Evolutionary conservation across 345 rosid species (phyloP).

Genomic region (Citrus sinensis): DVS_A1.0 CM039163.1:49742001-49742500

Average conservation of each 20-base stretch:
- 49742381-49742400: not conserved
- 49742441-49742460: not conserved
- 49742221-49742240: not conserved
- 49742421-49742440: not conserved
- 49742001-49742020: conserved; percentile 27
- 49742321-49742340: not conserved
- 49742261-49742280: too few relatives aligned
- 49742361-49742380: not conserved
- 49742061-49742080: not conserved
- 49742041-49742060: not conserved
- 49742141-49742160: not conserved
- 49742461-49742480: not conserved
- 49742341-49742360: not conserved
- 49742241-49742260: too few relatives aligned
- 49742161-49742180: not conserved
- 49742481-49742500: too few relatives aligned
- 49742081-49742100: conserved; percentile 13
- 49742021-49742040: conserved; percentile 20
- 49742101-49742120: not conserved
- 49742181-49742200: not conserved
- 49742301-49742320: not conserved
- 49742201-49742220: not conserved
- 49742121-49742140: not conserved
- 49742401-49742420: not conserved
- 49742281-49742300: not conserved